Evolutionary conservation across 2,329 filamentous ascomycete genomes (phyloP).

Genomic region (Rhynchosporium graminicola): DNA sequence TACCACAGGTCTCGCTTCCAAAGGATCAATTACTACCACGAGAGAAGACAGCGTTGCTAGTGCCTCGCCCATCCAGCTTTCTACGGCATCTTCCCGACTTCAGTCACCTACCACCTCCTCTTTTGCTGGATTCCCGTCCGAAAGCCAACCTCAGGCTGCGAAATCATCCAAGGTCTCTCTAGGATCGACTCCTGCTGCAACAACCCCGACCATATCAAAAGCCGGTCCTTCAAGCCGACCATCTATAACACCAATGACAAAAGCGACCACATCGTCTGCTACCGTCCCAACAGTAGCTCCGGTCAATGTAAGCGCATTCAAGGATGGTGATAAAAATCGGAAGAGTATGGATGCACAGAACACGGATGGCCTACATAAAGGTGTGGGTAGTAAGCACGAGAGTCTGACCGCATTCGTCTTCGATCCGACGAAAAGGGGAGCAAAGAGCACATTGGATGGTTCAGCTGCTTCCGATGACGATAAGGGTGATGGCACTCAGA

Average conservation of each 20-base stretch:
- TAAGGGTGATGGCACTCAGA: slow-evolving; percentile 13
- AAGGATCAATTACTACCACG: slow-evolving; percentile 45
- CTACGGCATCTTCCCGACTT: slow-evolving; percentile 37
- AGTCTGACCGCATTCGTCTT: slow-evolving; percentile 26
- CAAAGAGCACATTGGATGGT: slow-evolving; percentile 27
- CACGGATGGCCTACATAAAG: slow-evolving; percentile 22
- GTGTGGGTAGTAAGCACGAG: slow-evolving; percentile 22
- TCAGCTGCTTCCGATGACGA: slow-evolving; percentile 31
- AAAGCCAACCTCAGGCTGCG: slow-evolving; percentile 37
- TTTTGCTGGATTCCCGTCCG: slow-evolving; percentile 35
- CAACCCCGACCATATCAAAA: slow-evolving; percentile 37
- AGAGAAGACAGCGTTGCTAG: slow-evolving; percentile 44
- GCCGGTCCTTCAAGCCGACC: slow-evolving; percentile 33
- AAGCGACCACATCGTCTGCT: slow-evolving; percentile 37
- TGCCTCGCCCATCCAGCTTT: slow-evolving; percentile 39
- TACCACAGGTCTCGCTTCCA: slow-evolving; percentile 46
- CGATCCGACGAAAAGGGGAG: slow-evolving; percentile 24
- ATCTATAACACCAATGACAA: slow-evolving; percentile 38
- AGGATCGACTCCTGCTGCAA: slow-evolving; percentile 31
- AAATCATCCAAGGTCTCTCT: slow-evolving; percentile 40
- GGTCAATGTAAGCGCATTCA: slow-evolving; percentile 51
- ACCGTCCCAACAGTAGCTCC: slow-evolving; percentile 49
- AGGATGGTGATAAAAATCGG: slow-evolving; percentile 50
- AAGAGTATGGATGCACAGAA: slow-evolving; percentile 33
- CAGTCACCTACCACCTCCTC: slow-evolving; percentile 39